Conservation (phyloP, 2,329 filamentous ascomycete genomes). For the Phyllosticta capitalensis region DNA sequence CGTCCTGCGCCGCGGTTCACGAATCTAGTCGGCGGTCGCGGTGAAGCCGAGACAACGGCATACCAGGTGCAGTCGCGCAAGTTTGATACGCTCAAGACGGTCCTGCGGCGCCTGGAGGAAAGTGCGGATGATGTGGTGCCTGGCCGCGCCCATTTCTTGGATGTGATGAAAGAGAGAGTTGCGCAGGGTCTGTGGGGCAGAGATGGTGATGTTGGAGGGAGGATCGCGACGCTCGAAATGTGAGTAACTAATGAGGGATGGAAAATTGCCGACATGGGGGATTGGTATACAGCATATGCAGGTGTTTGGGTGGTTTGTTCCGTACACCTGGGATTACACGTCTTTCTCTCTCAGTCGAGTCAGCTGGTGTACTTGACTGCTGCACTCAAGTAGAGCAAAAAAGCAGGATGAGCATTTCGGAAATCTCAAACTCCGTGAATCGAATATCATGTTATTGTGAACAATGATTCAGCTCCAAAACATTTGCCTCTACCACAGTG, state of each 20-base stretch:
- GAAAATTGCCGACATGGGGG: background rate
- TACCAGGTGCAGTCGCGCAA: conserved; percentile 50
- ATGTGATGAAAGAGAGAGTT: conserved; percentile 34
- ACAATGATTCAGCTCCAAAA: too few relatives aligned
- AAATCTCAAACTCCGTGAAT: too few relatives aligned
- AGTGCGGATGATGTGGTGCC: conserved; percentile 16
- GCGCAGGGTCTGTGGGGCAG: conserved; percentile 34
- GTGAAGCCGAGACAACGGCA: conserved; percentile 47
- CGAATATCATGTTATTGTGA: too few relatives aligned
- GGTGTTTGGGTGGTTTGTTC: background rate
- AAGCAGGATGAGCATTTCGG: background rate
- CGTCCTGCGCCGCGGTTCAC: conserved; percentile 47
- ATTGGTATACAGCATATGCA: background rate
- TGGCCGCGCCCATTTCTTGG: conserved; percentile 24
- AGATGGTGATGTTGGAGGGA: conserved; percentile 32
- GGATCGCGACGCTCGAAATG: conserved; percentile 38
- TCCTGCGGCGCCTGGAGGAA: conserved; percentile 37
- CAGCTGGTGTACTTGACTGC: background rate
- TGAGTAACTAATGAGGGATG: too few relatives aligned
- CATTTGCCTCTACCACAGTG: too few relatives aligned
- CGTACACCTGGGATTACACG: background rate
- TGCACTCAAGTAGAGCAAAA: background rate
- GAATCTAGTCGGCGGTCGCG: conserved; percentile 49
- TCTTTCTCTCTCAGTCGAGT: background rate
- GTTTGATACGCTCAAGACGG: conserved; percentile 44